phyloP scores from a whole-genome alignment of 441 rosid species.

The Croton laevigatus region DNA sequence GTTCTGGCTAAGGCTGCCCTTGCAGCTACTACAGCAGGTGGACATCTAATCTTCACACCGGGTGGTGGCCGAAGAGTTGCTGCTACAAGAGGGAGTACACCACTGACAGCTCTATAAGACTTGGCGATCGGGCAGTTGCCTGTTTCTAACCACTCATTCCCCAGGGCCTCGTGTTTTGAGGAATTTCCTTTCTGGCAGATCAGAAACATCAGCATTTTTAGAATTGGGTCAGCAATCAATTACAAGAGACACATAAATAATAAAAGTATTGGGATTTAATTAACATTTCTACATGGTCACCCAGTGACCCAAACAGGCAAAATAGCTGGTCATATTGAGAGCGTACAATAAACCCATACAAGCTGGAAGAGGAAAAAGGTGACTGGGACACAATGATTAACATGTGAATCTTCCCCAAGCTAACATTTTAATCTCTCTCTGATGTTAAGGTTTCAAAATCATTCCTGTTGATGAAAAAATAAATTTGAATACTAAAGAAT shows the following conservation, averaged over 20 bases:
- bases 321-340: neutral
- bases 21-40: constrained; percentile 74
- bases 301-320: neutral
- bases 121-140: constrained; percentile 88
- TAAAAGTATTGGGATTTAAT: neutral
- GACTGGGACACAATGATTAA: neutral
- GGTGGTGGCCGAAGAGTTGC: constrained; percentile 60
- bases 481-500: constrained; percentile 5
- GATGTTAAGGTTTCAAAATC: neutral
- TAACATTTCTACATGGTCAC: neutral
- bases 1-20: constrained; percentile 79
- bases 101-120: constrained; percentile 68
- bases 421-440: neutral
- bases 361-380: neutral
- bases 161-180: constrained; percentile 61
- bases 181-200: constrained; percentile 45
- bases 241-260: neutral
- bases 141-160: constrained; percentile 65
- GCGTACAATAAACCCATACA: neutral
- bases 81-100: constrained; percentile 69
- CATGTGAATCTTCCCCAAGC: neutral
- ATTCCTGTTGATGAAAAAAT: neutral
- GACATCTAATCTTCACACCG: constrained; percentile 64
- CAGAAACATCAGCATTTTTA: constrained; percentile 2
- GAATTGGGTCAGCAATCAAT: neutral